Base-by-base conservation (phyloP, 805 yeast genomes). In the Nakazawaea sp. region DNA sequence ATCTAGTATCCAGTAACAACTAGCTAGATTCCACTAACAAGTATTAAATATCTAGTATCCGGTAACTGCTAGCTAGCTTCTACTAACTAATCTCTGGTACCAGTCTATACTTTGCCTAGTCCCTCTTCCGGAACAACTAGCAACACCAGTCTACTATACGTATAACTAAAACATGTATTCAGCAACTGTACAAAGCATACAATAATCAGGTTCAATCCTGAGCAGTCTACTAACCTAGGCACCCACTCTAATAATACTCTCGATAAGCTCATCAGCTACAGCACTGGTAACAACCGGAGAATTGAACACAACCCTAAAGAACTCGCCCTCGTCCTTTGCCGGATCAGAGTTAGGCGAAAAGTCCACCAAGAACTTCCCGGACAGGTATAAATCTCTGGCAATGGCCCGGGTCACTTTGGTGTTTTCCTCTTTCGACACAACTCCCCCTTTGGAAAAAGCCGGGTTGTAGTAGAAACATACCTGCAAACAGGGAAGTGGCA, bases 281-380 rank as follows among this genome's bases (percentile, higher is more conserved):
- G 56, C 62, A 46, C 75, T 79, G 11, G 68, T 58, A 2, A 76
- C 67, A 15, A 56, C 62, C 2, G 95, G 92, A 35, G 88, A 75
- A 55, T 81, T 81, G 57, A 86, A 78, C 5, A 86, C 95, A 11
- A 82, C 90, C 39, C 95, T 64, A 65, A 85, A 85, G 52, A 86
- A 86, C 56, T 84, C 92, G 5, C 94, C 95, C 5, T 58, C 49
- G 30, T 54, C 63, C 21, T 26, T 33, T 9, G 31, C 10, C 8
- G 30, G 30, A 29, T 71, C 70, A 1, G 75, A 74, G 36, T 75
- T 73, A 2, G 94, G 94, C 13, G 94, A 80, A 53, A 74, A 86
- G 53, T 85, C 95, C 26, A 86, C 70, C 47, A 86, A 61, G 52
- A 80, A 85, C 49, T 73, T 68, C n/a, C 87, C 86, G 27, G 64